phyloP scores from a whole-genome alignment of 2,329 filamentous ascomycete genomes.

The Penicillium sp. region DNA sequence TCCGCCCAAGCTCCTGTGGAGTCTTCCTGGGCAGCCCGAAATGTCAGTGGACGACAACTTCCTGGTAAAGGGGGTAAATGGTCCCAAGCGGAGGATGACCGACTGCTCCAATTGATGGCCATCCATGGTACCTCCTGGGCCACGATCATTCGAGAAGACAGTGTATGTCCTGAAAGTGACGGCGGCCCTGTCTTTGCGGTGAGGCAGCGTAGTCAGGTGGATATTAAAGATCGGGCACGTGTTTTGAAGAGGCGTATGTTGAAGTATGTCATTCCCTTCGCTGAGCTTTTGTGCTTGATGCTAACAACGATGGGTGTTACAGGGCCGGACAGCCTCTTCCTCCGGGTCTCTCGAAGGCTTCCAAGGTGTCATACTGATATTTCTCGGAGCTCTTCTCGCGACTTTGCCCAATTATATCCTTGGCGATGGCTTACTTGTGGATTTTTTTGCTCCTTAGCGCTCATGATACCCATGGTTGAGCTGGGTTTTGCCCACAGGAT shows the following conservation, averaged over 20 bases:
- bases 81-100: slow-evolving; percentile 40
- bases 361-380: not conserved
- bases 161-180: slow-evolving; percentile 25
- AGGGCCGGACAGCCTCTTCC: not conserved
- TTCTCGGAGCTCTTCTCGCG: not conserved
- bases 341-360: not conserved
- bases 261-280: not conserved
- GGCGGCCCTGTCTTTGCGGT: slow-evolving; percentile 21
- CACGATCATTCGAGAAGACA: slow-evolving; percentile 41
- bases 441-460: not conserved
- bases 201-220: slow-evolving; percentile 48
- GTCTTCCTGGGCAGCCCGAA: not conserved
- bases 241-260: slow-evolving; percentile 52
- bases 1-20: not conserved
- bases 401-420: not conserved
- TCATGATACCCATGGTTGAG: no score
- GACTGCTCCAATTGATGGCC: slow-evolving; percentile 52
- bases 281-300: not conserved
- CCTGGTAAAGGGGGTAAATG: slow-evolving; percentile 26
- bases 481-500: no score
- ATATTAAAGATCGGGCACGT: slow-evolving; percentile 56
- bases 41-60: not conserved
- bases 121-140: slow-evolving; percentile 50
- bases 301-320: not conserved
- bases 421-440: not conserved